A percentile compares a stretch with the other conserved stretches of the same genome.
Conservation (phyloP, 2,329 filamentous ascomycete genomes). For the Colletotrichum scovillei region DNA sequence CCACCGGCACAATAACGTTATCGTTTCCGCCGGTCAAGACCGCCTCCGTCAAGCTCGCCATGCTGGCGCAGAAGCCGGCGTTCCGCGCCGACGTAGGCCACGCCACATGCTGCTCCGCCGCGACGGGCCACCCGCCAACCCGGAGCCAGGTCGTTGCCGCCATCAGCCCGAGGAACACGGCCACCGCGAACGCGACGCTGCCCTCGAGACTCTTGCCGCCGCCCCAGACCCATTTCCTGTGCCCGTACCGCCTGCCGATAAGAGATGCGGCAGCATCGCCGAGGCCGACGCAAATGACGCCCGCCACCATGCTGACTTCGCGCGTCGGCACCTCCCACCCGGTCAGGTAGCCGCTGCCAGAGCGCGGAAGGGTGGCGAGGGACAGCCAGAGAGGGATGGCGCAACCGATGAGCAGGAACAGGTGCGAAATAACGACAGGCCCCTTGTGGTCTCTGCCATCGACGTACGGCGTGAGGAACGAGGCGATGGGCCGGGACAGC, state of each 20-base stretch:
- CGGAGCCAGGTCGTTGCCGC: slow-evolving; percentile 79
- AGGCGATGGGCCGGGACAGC: slow-evolving; percentile 84
- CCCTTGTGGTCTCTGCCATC: slow-evolving; percentile 93
- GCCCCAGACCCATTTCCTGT: slow-evolving; percentile 94
- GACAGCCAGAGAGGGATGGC: slow-evolving; percentile 94
- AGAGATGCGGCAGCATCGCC: slow-evolving; percentile 94
- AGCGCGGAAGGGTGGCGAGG: slow-evolving; percentile 75
- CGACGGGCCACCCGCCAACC: slow-evolving; percentile 81
- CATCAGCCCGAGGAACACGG: slow-evolving; percentile 81
- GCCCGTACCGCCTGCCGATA: slow-evolving; percentile 87
- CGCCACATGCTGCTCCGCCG: slow-evolving; percentile 65
- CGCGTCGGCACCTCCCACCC: slow-evolving; percentile 82
- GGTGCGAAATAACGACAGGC: slow-evolving; percentile 94
- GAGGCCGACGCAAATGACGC: slow-evolving; percentile 93
- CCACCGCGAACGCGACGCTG: slow-evolving; percentile 80
- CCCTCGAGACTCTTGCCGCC: slow-evolving; percentile 97
- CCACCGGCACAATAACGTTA: slow-evolving; percentile 95
- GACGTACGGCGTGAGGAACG: slow-evolving; percentile 92
- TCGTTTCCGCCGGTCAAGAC: slow-evolving; percentile 97
- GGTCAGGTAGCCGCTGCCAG: slow-evolving; percentile 63
- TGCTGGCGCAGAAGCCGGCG: slow-evolving; percentile 76
- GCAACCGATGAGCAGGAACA: slow-evolving; percentile 94
- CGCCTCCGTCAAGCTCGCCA: slow-evolving; percentile 92
- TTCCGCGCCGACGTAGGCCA: slow-evolving; percentile 78
- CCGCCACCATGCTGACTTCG: slow-evolving; percentile 90